Conservation (phyloP, 1,284 basidiomycete genomes). For the Tylopilus orsonianus region DNA sequence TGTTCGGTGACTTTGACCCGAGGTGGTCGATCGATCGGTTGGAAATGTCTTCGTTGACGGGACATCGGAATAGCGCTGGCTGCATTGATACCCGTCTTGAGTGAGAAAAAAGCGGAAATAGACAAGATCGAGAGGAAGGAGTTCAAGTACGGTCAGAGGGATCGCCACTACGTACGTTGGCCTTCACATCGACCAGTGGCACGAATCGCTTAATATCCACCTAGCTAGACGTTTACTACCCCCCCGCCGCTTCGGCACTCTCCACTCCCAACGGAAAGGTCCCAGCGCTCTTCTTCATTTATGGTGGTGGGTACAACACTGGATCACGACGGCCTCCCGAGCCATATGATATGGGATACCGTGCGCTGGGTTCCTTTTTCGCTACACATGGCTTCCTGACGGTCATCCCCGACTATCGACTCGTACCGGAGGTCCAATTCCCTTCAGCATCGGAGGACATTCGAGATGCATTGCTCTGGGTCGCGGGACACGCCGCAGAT, state of each 20-base stretch:
- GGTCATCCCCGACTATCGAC: constrained; percentile 63
- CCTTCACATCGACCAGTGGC: no score
- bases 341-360: constrained; percentile 50
- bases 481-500: constrained; percentile 37
- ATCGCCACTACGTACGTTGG: constrained; percentile 52
- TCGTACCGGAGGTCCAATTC: constrained; percentile 52
- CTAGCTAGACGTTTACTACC: constrained; percentile 61
- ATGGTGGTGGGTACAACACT: constrained; percentile 59
- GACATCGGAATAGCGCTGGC: constrained; percentile 35
- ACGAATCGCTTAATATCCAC: neutral
- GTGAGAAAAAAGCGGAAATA: constrained; percentile 42
- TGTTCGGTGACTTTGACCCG: constrained; percentile 1
- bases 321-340: constrained; percentile 48
- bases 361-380: constrained; percentile 59
- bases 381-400: constrained; percentile 56
- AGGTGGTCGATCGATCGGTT: constrained; percentile 10
- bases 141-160: constrained; percentile 53
- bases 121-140: constrained; percentile 44
- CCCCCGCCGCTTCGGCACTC: constrained; percentile 30
- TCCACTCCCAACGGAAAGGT: constrained; percentile 34
- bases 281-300: constrained; percentile 59
- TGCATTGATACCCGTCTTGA: constrained; percentile 46
- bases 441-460: constrained; percentile 55
- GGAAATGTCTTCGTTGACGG: neutral
- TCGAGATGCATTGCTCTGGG: constrained; percentile 57